Conservation (phyloP, 2,329 filamentous ascomycete species). For the Penicillium crustosum region DNA sequence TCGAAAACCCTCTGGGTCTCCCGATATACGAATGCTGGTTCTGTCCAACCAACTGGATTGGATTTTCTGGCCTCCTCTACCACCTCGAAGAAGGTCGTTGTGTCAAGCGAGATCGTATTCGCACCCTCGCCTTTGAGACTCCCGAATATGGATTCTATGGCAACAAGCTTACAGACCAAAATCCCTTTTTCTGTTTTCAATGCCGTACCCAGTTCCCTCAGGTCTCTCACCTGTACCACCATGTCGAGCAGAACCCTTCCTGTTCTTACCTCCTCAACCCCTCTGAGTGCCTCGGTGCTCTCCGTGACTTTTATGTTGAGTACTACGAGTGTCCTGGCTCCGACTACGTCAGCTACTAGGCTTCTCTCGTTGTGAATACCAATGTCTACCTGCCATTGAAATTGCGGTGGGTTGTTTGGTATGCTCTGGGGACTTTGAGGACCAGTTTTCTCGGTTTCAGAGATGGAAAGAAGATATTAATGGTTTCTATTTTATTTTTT, state of each 20-base stretch:
- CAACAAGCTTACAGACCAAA: neutral
- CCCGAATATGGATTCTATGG: slow-evolving; percentile 3
- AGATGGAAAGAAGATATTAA: neutral
- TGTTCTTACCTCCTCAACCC: neutral
- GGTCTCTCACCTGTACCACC: neutral
- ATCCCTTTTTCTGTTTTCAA: slow-evolving; percentile 1
- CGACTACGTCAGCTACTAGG: neutral
- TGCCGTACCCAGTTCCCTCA: neutral
- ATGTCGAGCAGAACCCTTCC: neutral
- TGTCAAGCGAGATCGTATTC: neutral
- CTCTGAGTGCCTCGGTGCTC: neutral
- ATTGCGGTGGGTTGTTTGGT: neutral
- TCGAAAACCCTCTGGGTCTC: neutral
- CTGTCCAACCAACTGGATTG: neutral
- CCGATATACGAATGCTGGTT: slow-evolving; percentile 9
- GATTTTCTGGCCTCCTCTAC: neutral
- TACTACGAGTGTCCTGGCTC: slow-evolving; percentile 6
- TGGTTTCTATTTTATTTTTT: neutral
- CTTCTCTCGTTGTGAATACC: neutral
- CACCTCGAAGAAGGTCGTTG: slow-evolving; percentile 2
- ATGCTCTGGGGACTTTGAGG: neutral
- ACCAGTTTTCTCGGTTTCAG: too few relatives aligned
- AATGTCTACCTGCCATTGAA: neutral
- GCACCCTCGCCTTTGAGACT: slow-evolving; percentile 2
- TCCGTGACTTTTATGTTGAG: slow-evolving; percentile 4